Conservation (phyloP, 1,284 basidiomycete species). For the Ceratobasidium sp. region DNA sequence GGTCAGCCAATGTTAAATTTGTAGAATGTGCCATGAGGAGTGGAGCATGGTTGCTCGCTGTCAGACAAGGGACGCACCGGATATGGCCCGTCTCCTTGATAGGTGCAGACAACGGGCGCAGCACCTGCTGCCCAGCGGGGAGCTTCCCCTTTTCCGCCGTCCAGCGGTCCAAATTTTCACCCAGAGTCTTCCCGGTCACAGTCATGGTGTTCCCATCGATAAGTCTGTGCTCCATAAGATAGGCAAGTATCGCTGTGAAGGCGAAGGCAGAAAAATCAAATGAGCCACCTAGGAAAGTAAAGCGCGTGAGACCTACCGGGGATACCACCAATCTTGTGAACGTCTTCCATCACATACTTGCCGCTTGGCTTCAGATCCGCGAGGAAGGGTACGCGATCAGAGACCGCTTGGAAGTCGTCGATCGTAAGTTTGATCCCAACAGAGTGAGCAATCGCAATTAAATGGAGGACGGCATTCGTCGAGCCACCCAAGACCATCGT, state of each 20-base stretch:
- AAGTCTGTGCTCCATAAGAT: constrained; percentile 83
- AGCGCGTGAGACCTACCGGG: constrained; percentile 70
- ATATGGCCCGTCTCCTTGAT: constrained; percentile 91
- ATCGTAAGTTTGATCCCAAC: constrained; percentile 85
- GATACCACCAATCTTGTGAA: constrained; percentile 89
- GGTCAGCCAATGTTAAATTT: constrained; percentile 35
- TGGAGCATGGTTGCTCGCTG: constrained; percentile 16
- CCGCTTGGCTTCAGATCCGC: constrained; percentile 93
- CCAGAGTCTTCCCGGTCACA: constrained; percentile 87
- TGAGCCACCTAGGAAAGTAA: constrained; percentile 45
- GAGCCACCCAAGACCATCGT: constrained; percentile 96
- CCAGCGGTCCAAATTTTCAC: constrained; percentile 91
- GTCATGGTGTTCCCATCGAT: constrained; percentile 90
- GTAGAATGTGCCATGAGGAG: constrained; percentile 24
- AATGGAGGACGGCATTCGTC: constrained; percentile 91
- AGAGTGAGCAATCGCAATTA: constrained; percentile 91
- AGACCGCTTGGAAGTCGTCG: constrained; percentile 89
- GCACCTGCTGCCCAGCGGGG: constrained; percentile 79
- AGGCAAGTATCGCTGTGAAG: constrained; percentile 79
- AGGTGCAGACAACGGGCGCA: constrained; percentile 86
- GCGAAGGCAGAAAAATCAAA: constrained; percentile 35
- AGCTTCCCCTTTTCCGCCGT: constrained; percentile 82
- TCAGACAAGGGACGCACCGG: constrained; percentile 64
- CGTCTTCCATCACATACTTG: constrained; percentile 91
- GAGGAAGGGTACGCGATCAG: constrained; percentile 87